Percentiles rank a stretch among this genome's conserved stretches.
Evolutionary conservation across 1,139 yeast species (phyloP).

Genomic region (Protomyces lactucae-debilis): DNA sequence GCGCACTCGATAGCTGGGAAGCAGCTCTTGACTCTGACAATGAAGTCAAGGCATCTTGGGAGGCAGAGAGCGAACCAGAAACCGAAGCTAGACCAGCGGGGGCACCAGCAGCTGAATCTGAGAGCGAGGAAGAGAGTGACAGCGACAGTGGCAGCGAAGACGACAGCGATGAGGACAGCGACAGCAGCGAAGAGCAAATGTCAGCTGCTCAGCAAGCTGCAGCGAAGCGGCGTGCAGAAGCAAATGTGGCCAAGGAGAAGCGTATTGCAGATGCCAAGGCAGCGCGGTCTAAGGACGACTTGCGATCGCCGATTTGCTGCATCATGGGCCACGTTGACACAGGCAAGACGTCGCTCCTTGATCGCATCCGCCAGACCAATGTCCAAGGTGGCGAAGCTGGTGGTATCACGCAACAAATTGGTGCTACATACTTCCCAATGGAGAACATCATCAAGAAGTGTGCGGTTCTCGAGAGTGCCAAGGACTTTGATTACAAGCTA

Average conservation of each 20-base stretch:
- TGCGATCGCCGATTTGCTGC: conserved; percentile 98
- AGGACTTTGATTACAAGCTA: conserved; percentile 73
- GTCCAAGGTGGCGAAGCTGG: conserved; percentile 99
- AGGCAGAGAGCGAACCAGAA: conserved; percentile 35
- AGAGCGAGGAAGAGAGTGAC: conserved; percentile 28
- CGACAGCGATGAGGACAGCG: conserved; percentile 27
- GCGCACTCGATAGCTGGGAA: conserved; percentile 37
- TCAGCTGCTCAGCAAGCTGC: conserved; percentile 33
- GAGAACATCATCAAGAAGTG: conserved; percentile 89
- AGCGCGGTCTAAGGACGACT: conserved; percentile 43
- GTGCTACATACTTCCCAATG: conserved; percentile 99
- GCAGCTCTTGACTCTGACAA: conserved; percentile 42
- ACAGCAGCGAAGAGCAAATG: conserved; percentile 31
- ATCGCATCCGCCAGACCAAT: conserved; percentile 95
- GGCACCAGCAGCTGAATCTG: conserved; percentile 34
- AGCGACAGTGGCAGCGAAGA: conserved; percentile 35
- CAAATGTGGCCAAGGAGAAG: conserved; percentile 34
- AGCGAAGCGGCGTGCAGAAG: conserved; percentile 30
- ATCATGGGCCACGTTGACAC: conserved; percentile 99
- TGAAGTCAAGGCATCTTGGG: conserved; percentile 40
- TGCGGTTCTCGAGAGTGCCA: conserved; percentile 82
- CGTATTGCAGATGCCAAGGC: conserved; percentile 43
- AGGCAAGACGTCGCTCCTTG: conserved; percentile 94
- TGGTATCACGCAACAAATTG: conserved; percentile 99
- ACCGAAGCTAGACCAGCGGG: conserved; percentile 33